A percentile compares a stretch with the other conserved stretches of the same genome.
Conservation (phyloP, 176 grass and related monocot genomes). For the Eremochloa ophiuroides region DNA sequence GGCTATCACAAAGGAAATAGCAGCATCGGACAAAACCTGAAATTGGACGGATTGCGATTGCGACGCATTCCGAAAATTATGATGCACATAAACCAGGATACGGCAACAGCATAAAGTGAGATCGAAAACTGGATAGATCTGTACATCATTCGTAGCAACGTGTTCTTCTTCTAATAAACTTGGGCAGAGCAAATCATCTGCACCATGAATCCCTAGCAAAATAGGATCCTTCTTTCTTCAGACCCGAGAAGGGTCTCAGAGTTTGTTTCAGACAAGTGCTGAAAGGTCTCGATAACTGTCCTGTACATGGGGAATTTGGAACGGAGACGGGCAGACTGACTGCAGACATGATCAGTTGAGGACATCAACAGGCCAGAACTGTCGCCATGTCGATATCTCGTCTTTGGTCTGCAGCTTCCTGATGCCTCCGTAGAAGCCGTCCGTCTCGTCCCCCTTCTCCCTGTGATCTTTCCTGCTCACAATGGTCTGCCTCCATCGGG, state of each 20-base stretch:
- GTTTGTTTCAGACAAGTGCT: not conserved
- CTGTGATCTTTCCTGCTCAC: constrained; percentile 63
- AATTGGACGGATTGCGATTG: not conserved
- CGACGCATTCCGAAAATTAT: not conserved
- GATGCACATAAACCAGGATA: not conserved
- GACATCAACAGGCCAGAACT: constrained; percentile 66
- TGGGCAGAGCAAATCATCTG: not conserved
- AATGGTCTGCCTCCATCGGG: constrained; percentile 61
- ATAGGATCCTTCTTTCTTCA: constrained; percentile 7
- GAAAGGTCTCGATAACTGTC: constrained; percentile 9
- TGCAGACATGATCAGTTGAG: constrained; percentile 26
- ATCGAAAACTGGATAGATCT: not conserved
- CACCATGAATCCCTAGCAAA: not conserved
- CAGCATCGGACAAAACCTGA: not conserved
- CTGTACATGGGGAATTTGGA: not conserved
- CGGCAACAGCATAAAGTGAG: not conserved
- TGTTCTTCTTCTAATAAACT: not conserved
- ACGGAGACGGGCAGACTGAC: not conserved
- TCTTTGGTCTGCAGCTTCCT: constrained; percentile 60
- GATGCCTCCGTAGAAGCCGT: constrained; percentile 87
- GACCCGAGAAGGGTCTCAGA: not conserved
- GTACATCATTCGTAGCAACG: constrained; percentile 6
- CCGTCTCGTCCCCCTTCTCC: constrained; percentile 66
- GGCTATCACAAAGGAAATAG: not conserved
- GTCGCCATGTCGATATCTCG: constrained; percentile 63